A percentile compares a stretch with the other conserved stretches of the same genome.
Conservation (phyloP, 768 basidiomycete species). For the Crucibulum laeve region DNA sequence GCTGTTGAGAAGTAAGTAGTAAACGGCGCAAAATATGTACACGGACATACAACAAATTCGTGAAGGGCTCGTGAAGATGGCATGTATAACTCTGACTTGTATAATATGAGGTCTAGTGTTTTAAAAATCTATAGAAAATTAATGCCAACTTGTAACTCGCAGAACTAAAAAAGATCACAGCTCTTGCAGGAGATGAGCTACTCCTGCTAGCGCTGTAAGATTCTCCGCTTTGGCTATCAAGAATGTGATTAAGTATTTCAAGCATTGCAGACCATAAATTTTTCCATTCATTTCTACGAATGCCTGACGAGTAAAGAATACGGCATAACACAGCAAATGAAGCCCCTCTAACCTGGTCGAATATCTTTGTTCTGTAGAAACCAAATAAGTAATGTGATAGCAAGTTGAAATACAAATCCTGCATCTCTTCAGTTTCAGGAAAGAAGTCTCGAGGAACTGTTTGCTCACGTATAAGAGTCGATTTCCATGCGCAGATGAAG, state of each 20-base stretch:
- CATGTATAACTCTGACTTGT: conserved; percentile 48
- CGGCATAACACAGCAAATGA: neutral
- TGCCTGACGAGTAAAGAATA: neutral
- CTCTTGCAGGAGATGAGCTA: neutral
- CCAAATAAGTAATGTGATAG: conserved; percentile 52
- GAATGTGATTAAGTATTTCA: conserved; percentile 51
- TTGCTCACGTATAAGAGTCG: conserved; percentile 49
- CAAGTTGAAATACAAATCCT: conserved; percentile 56
- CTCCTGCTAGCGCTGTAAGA: neutral
- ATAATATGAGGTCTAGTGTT: conserved; percentile 48
- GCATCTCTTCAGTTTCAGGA: neutral
- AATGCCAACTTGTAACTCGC: neutral
- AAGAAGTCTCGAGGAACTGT: conserved; percentile 3
- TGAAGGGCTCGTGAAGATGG: conserved; percentile 52
- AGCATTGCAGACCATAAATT: conserved; percentile 60
- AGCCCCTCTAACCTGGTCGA: conserved; percentile 47
- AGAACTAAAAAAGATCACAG: neutral
- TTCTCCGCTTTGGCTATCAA: conserved; percentile 48
- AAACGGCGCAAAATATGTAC: neutral
- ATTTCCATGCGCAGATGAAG: conserved; percentile 59
- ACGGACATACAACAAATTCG: conserved; percentile 52
- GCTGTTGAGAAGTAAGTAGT: conserved; percentile 30
- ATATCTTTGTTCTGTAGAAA: conserved; percentile 47
- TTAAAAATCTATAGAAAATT: conserved; percentile 35
- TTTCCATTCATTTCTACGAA: conserved; percentile 60